A percentile compares a stretch with the other conserved stretches of the same genome.
Evolutionary conservation across 2,329 filamentous ascomycete genomes (phyloP).

Genomic region (Fusarium sp.): DNA sequence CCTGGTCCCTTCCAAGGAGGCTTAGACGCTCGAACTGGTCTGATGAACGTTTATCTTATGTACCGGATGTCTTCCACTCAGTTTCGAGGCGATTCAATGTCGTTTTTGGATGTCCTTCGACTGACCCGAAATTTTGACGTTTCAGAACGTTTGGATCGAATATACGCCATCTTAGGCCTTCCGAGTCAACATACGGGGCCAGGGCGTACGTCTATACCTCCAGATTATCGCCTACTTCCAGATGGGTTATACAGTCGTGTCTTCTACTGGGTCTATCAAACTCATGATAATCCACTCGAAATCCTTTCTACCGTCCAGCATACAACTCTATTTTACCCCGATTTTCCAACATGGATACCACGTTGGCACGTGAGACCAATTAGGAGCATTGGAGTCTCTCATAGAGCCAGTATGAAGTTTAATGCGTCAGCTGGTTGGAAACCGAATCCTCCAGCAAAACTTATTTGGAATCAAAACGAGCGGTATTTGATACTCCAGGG

Average conservation of each 20-base stretch:
- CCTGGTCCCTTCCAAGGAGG: neutral
- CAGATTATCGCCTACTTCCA: neutral
- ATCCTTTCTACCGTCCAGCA: neutral
- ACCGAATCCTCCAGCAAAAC: neutral
- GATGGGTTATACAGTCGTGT: neutral
- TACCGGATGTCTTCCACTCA: neutral
- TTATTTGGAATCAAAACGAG: neutral
- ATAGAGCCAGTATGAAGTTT: neutral
- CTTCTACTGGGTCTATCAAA: neutral
- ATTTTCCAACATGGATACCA: neutral
- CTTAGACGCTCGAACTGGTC: neutral
- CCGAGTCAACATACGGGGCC: neutral
- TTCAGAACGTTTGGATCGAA: neutral
- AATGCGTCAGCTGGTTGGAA: neutral
- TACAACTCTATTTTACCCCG: neutral
- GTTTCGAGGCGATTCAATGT: neutral
- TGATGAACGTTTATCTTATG: neutral
- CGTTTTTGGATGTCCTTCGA: neutral
- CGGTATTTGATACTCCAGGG: neutral
- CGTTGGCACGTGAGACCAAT: neutral
- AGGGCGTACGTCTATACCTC: neutral
- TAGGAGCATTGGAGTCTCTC: neutral
- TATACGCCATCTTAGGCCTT: neutral
- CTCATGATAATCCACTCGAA: neutral
- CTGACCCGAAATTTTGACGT: neutral